A percentile compares a stretch with the other conserved stretches of the same genome.
Evolutionary conservation across 352 stramenopile species (phyloP).

Genomic region (Pythium rhizo-oryzae): DNA sequence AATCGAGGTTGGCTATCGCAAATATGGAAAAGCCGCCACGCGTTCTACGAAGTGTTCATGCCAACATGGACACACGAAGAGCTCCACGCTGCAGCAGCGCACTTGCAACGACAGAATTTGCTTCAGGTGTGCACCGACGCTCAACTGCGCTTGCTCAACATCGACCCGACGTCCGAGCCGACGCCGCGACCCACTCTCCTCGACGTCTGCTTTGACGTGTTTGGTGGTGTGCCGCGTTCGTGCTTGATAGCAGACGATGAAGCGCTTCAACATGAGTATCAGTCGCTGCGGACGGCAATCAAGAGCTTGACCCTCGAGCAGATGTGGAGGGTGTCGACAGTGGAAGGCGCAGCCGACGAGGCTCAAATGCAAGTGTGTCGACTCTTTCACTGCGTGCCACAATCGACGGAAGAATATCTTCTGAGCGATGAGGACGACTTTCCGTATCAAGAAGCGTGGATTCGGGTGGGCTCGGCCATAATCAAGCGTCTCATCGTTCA

Average conservation of each 20-base stretch:
- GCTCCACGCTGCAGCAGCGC: background rate
- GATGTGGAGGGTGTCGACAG: too few species aligned
- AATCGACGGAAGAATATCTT: too few species aligned
- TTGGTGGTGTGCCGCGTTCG: slow-evolving; percentile 3
- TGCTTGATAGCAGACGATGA: background rate
- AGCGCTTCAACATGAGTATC: too few species aligned
- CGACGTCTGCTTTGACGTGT: background rate
- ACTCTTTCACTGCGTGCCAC: too few species aligned
- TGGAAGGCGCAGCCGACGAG: too few species aligned
- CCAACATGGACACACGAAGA: background rate
- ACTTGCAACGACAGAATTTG: background rate
- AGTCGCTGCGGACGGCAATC: too few species aligned
- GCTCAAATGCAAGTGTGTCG: too few species aligned
- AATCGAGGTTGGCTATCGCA: background rate
- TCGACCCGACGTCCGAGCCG: background rate
- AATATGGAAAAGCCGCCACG: background rate
- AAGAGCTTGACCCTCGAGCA: too few species aligned
- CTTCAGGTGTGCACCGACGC: background rate
- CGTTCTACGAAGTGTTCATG: background rate
- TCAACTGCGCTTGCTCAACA: background rate
- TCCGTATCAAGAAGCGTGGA: too few species aligned
- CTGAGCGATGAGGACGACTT: too few species aligned
- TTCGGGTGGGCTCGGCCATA: too few species aligned
- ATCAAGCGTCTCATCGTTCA: too few species aligned
- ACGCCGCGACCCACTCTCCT: background rate